A percentile compares a stretch with the other conserved stretches of the same genome.
Evolutionary conservation across 371 early-diverging fungal genomes (phyloP).

Genomic region (Haplosporangium sp.): DNA sequence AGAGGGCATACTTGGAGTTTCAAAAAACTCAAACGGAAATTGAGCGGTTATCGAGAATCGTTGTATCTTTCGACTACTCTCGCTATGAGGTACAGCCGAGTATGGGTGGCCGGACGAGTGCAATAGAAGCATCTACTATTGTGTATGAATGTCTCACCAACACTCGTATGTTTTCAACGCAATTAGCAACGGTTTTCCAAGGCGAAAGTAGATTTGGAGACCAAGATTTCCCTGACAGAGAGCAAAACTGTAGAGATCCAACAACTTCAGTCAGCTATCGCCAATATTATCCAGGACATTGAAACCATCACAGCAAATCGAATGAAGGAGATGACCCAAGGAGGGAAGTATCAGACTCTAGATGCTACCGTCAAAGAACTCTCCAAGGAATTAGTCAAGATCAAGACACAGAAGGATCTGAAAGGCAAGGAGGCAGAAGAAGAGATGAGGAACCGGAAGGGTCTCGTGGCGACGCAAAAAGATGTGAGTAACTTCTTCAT

Average conservation of each 20-base stretch:
- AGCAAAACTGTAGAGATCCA: slow-evolving; percentile 29
- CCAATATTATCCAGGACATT: slow-evolving; percentile 45
- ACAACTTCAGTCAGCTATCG: slow-evolving; percentile 30
- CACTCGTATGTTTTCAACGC: not conserved
- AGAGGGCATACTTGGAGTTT: slow-evolving; percentile 90
- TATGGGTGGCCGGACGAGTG: not conserved
- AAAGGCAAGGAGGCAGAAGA: slow-evolving; percentile 79
- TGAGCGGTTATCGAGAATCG: slow-evolving; percentile 80
- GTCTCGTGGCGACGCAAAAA: slow-evolving; percentile 54
- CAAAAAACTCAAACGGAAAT: slow-evolving; percentile 93
- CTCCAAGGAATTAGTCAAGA: slow-evolving; percentile 79
- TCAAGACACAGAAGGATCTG: slow-evolving; percentile 84
- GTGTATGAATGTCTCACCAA: not conserved
- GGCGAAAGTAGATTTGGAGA: slow-evolving; percentile 29
- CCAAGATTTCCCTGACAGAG: slow-evolving; percentile 23
- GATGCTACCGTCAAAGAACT: slow-evolving; percentile 79
- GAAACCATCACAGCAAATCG: slow-evolving; percentile 36
- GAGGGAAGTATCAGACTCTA: slow-evolving; percentile 70
- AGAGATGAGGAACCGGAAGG: slow-evolving; percentile 67
- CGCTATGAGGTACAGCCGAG: slow-evolving; percentile 59
- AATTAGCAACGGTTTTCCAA: slow-evolving; percentile 40
- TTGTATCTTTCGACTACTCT: slow-evolving; percentile 87
- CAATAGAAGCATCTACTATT: not conserved
- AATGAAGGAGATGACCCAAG: slow-evolving; percentile 66
- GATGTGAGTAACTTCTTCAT: slow-evolving; percentile 57